A percentile compares a stretch with the other conserved stretches of the same genome.
Evolutionary conservation across 768 basidiomycete species (phyloP).

Genomic region (Podaxis sp.): DNA sequence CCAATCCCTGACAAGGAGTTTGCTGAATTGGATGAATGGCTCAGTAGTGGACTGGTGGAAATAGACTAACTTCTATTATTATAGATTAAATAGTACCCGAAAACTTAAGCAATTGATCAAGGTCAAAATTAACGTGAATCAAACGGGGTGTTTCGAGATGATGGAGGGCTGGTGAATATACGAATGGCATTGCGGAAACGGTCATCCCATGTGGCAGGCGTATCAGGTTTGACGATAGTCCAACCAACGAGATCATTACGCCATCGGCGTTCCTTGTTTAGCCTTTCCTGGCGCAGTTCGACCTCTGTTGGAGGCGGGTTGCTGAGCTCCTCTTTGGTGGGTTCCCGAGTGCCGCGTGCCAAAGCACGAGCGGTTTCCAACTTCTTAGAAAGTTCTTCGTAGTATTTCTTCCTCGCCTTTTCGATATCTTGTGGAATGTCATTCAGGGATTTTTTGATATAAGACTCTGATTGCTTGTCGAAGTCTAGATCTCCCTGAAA

Average conservation of each 20-base stretch:
- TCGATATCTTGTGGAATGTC: conserved; percentile 53
- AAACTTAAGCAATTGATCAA: conserved; percentile 12
- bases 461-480: conserved; percentile 58
- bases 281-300: conserved; percentile 80
- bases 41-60: conserved; percentile 59
- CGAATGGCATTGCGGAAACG: conserved; percentile 56
- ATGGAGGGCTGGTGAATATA: conserved; percentile 49
- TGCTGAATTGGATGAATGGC: conserved; percentile 65
- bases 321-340: conserved; percentile 77
- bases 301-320: conserved; percentile 85
- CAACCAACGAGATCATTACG: conserved; percentile 74
- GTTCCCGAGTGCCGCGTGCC: conserved; percentile 67
- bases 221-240: conserved; percentile 65
- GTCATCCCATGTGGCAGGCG: conserved; percentile 71
- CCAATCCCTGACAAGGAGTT: conserved; percentile 22
- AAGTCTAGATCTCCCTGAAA: conserved; percentile 62
- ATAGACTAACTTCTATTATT: conserved; percentile 29
- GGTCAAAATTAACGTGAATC: conserved; percentile 9
- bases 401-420: conserved; percentile 72
- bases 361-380: conserved; percentile 73
- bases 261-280: conserved; percentile 90
- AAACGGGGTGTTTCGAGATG: conserved; percentile 12
- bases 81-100: conserved; percentile 4
- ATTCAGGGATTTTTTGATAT: conserved; percentile 60
- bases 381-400: conserved; percentile 60